Evolutionary conservation across 306 rosid genomes (phyloP).

Genomic region (Heteromeles arbutifolia): DNA sequence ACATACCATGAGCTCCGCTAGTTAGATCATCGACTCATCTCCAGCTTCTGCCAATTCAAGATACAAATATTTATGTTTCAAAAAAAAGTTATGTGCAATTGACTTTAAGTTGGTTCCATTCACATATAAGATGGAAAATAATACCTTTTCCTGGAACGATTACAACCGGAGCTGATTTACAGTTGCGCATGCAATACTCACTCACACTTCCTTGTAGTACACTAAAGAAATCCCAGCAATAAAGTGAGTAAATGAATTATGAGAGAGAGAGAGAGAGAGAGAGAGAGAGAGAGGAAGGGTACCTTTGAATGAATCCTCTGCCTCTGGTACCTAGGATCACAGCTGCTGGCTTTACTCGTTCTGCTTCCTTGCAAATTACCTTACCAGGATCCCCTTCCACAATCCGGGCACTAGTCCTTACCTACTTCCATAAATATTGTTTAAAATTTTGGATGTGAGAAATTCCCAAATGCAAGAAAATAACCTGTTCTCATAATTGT

Average conservation of each 20-base stretch:
- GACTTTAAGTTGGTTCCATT: neutral
- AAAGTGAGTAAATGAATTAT: neutral
- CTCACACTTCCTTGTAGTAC: slow-evolving; percentile 86
- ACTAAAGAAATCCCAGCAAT: slow-evolving; percentile 35
- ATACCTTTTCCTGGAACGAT: slow-evolving; percentile 82
- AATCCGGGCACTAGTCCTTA: slow-evolving; percentile 56
- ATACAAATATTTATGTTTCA: neutral
- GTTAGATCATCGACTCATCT: slow-evolving; percentile 50
- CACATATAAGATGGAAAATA: neutral
- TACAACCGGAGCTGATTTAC: slow-evolving; percentile 75
- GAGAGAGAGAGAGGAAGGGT: neutral
- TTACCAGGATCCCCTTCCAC: slow-evolving; percentile 72
- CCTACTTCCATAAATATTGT: slow-evolving; percentile 31
- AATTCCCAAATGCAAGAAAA: neutral
- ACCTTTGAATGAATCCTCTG: slow-evolving; percentile 66
- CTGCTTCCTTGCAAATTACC: slow-evolving; percentile 68
- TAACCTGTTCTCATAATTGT: neutral
- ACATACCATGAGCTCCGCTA: slow-evolving; percentile 9
- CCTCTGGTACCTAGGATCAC: slow-evolving; percentile 74
- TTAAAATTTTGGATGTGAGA: neutral
- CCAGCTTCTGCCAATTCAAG: slow-evolving; percentile 52
- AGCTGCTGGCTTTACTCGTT: slow-evolving; percentile 61
- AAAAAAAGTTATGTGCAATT: neutral
- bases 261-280: neutral
- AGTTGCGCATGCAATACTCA: slow-evolving; percentile 66